Evolutionary conservation across 2,329 filamentous ascomycete species (phyloP), one percentile per base, ranked within the genome.

Genomic region (Stagonosporopsis rhizophila): DNA sequence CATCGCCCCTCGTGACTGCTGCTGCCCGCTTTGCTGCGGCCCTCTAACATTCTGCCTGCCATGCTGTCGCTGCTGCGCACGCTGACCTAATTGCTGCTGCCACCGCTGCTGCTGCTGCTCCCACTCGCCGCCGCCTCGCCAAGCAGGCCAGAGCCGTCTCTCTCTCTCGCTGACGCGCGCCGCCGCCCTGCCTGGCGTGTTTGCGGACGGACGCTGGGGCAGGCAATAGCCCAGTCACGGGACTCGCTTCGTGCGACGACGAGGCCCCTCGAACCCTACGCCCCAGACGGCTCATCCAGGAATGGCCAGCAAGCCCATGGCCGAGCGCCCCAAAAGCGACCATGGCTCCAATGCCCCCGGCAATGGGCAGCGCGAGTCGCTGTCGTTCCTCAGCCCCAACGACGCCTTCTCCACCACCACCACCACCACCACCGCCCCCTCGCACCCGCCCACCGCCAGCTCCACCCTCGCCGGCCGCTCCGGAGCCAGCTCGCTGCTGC

Each of bases 231-330:
- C 38, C 54, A 45, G 52, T 52, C 19, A 56, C 40, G 45, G 58
- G 44, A 39, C 47, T 54, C 50, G 60, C 49, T 60, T 63, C 58
- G 60, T 59, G 62, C 60, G 59, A 64, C 65, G 56, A 61, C 58
- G 55, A 60, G 28, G 51, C 54, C 64, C 61, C 64, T 64, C 58
- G 51, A 51, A 55, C 49, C 51, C 30, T 38, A 56, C 53, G 53
- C 41, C 41, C 53, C 47, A 37, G 41, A 51, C 27, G 12, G 19
- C 35, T 22, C 30, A 35, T n/a, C 35, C 51, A 61, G 67, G 65
- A 52, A 75, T 75, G 72, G 64, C 64, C 60, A 61, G 65, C 67
- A 62, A 56, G 53, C 46, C 70, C 66, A 65, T 68, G 64, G 66
- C 61, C 49, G 71, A 75, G 52, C 64, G 63, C 58, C 66, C 59